phyloP scores from a whole-genome alignment of 768 basidiomycete species.

The Lactarius psammicola region DNA sequence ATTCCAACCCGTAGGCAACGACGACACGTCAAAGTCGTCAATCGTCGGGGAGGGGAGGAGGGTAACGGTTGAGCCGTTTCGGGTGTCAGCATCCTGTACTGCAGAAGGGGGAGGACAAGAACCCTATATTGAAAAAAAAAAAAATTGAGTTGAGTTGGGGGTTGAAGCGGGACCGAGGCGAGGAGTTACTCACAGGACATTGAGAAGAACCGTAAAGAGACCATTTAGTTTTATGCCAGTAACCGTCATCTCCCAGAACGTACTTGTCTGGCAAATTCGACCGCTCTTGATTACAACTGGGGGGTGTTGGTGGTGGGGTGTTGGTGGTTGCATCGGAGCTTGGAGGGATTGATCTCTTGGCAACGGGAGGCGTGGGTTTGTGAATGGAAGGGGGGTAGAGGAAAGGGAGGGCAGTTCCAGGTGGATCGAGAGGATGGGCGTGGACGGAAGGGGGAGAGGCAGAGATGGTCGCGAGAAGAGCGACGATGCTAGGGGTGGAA shows the following conservation, averaged over 20 bases:
- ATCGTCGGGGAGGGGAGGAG: conserved; percentile 14
- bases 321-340: not conserved
- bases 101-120: conserved; percentile 7
- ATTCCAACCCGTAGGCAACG: conserved; percentile 32
- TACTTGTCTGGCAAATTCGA: conserved; percentile 30
- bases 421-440: conserved; percentile 14
- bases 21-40: conserved; percentile 29
- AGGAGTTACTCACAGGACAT: conserved; percentile 46
- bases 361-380: conserved; percentile 22
- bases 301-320: not conserved
- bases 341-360: not conserved
- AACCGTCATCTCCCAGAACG: conserved; percentile 27
- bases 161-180: not conserved
- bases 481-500: not conserved
- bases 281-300: not conserved
- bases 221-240: conserved; percentile 39
- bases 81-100: not conserved
- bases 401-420: conserved; percentile 25
- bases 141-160: conserved; percentile 39
- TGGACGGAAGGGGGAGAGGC: not conserved
- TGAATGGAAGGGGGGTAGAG: conserved; percentile 36
- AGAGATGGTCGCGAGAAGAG: conserved; percentile 20
- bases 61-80: conserved; percentile 16
- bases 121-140: conserved; percentile 32
- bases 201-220: conserved; percentile 71